These are phyloP conservation scores for Emydomyces testavorans DNA, from an alignment of 2,329 filamentous ascomycete species.

Conservation along the genomic window DNA sequence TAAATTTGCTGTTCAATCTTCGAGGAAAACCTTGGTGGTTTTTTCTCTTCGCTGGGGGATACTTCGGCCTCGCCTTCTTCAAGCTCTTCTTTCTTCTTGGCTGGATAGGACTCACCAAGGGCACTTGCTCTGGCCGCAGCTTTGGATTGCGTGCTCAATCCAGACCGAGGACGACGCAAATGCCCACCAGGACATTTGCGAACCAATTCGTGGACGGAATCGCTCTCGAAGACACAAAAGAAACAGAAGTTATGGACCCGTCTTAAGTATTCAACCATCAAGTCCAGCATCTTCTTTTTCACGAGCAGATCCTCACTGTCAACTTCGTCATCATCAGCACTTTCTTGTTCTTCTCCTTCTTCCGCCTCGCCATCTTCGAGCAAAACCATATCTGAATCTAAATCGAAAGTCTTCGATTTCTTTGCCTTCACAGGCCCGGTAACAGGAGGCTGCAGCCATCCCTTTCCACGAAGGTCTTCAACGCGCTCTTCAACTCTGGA, in stretches of 20 bases:
- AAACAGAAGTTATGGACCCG: slow-evolving; percentile 98
- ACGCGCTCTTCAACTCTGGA: slow-evolving; percentile 77
- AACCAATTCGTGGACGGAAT: slow-evolving; percentile 89
- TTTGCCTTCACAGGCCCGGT: slow-evolving; percentile 33
- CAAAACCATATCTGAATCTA: slow-evolving; percentile 32
- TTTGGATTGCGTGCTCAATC: slow-evolving; percentile 70
- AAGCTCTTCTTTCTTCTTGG: slow-evolving; percentile 58
- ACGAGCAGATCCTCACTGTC: slow-evolving; percentile 81
- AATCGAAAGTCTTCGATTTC: slow-evolving; percentile 43
- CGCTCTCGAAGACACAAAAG: slow-evolving; percentile 97
- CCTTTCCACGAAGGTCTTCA: slow-evolving; percentile 64
- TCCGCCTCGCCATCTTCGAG: slow-evolving; percentile 55
- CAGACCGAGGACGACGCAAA: slow-evolving; percentile 77
- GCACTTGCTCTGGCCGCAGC: slow-evolving; percentile 77
- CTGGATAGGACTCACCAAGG: slow-evolving; percentile 67
- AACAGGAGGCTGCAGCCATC: slow-evolving; percentile 57
- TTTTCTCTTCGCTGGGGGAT: slow-evolving; percentile 59
- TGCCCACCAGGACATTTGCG: slow-evolving; percentile 97
- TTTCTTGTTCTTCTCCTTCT: slow-evolving; percentile 68
- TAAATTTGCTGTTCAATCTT: slow-evolving; percentile 88
- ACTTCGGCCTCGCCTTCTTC: slow-evolving; percentile 54
- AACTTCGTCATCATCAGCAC: slow-evolving; percentile 59
- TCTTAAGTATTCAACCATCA: slow-evolving; percentile 90
- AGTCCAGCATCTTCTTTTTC: slow-evolving; percentile 94
- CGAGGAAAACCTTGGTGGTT: slow-evolving; percentile 54